Conservation (phyloP, 148 eudicot species). For the Spergularia bocconei region DNA sequence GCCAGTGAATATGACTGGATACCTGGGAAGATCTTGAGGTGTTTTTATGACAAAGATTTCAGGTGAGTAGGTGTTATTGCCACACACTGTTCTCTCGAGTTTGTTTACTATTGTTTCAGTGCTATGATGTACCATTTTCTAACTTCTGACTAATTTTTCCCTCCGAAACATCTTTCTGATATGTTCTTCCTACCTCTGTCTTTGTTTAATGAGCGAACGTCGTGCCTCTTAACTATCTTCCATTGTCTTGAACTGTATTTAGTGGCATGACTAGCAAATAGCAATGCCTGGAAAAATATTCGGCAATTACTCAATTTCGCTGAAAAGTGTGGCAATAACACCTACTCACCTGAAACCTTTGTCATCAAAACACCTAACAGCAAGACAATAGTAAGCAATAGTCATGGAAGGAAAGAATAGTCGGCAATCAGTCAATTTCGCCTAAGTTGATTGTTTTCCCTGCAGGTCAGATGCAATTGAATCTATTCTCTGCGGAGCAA, state of each 20-base stretch:
- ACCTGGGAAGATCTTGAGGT: constrained; percentile 87
- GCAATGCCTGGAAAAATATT: not conserved
- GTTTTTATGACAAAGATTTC: constrained; percentile 93
- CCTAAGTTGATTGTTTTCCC: constrained; percentile 26
- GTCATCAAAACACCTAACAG: too few relatives aligned
- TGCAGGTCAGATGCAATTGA: constrained; percentile 89
- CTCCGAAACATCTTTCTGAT: not conserved
- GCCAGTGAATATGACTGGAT: constrained; percentile 70
- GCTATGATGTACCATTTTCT: not conserved
- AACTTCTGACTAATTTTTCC: not conserved
- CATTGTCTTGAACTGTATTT: not conserved
- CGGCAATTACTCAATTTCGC: not conserved
- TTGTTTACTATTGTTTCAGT: not conserved
- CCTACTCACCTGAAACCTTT: too few relatives aligned
- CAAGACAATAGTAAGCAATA: too few relatives aligned
- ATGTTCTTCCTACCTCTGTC: not conserved
- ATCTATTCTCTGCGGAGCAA: constrained; percentile 50
- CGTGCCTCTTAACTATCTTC: not conserved
- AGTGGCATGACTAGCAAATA: not conserved
- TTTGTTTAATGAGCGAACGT: too few relatives aligned
- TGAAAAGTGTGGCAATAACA: not conserved
- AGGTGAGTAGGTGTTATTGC: constrained; percentile 42
- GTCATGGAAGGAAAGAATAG: not conserved
- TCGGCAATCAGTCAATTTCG: not conserved
- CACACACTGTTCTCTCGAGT: not conserved